Evolutionary conservation across 2,329 filamentous ascomycete genomes (phyloP).

Genomic region (Fonsecaea monophora): DNA sequence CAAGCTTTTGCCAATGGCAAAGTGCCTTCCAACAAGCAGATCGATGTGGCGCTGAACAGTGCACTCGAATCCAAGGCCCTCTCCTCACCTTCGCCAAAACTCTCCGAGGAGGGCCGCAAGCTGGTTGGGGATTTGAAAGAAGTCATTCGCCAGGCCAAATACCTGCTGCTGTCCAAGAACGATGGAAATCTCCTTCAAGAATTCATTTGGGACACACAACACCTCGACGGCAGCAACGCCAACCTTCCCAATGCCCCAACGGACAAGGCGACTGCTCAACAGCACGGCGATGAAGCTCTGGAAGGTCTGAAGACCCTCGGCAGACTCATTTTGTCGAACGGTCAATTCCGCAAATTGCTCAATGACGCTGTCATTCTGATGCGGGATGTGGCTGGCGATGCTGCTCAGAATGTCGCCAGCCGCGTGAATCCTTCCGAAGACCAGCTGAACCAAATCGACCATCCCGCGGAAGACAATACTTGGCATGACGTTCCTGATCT

Average conservation of each 20-base stretch:
- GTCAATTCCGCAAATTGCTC: slow-evolving; percentile 91
- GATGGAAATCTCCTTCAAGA: slow-evolving; percentile 93
- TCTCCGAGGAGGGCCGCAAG: slow-evolving; percentile 81
- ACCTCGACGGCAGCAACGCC: slow-evolving; percentile 68
- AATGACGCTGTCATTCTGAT: slow-evolving; percentile 80
- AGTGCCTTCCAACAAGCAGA: slow-evolving; percentile 92
- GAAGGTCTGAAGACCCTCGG: slow-evolving; percentile 88
- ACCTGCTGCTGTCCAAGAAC: slow-evolving; percentile 89
- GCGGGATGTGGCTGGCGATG: slow-evolving; percentile 91
- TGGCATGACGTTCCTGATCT: slow-evolving; percentile 90
- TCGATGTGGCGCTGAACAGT: slow-evolving; percentile 92
- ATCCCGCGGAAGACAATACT: slow-evolving; percentile 85
- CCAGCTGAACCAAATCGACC: slow-evolving; percentile 75
- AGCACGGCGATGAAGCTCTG: slow-evolving; percentile 82
- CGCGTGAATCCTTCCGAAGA: slow-evolving; percentile 80
- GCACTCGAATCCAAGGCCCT: slow-evolving; percentile 76
- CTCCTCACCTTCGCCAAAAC: slow-evolving; percentile 71
- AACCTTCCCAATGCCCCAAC: slow-evolving; percentile 70
- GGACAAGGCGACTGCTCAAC: slow-evolving; percentile 76
- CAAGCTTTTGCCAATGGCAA: slow-evolving; percentile 86
- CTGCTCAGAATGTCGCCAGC: slow-evolving; percentile 77
- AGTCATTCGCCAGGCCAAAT: slow-evolving; percentile 83
- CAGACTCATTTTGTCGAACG: slow-evolving; percentile 89
- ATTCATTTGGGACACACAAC: slow-evolving; percentile 92
- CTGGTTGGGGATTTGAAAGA: slow-evolving; percentile 78